These are phyloP conservation scores for Tephrocybe sp. DNA, from an alignment of 768 basidiomycete species.

Conservation along the genomic window DNA sequence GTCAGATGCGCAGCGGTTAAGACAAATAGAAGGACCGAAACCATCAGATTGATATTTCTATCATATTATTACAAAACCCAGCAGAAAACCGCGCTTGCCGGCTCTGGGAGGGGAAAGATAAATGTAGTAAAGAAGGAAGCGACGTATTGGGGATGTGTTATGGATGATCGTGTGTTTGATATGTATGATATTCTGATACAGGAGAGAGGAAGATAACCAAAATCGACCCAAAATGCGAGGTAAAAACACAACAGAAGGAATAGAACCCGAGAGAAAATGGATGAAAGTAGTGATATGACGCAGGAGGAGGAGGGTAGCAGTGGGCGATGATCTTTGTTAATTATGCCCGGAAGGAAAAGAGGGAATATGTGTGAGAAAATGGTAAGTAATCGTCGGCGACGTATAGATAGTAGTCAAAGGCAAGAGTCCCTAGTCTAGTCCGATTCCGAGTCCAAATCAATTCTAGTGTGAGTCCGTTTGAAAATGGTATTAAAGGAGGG, in stretches of 20 bases:
- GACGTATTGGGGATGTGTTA: no score
- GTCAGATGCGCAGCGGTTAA: no score
- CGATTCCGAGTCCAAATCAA: not conserved
- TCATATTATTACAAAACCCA: no score
- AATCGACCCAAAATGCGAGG: not conserved
- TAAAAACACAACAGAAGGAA: not conserved
- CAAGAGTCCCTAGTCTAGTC: not conserved
- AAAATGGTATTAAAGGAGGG: not conserved
- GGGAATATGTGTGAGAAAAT: no score
- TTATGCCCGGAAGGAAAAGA: not conserved
- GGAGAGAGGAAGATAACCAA: not conserved
- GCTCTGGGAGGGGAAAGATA: no score
- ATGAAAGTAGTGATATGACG: not conserved
- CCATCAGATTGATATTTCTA: no score
- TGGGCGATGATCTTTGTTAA: not conserved
- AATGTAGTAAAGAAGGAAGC: no score
- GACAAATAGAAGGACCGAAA: no score
- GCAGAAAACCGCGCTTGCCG: no score
- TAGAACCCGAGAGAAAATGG: not conserved
- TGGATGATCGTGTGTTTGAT: no score
- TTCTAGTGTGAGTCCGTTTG: conserved; percentile 3
- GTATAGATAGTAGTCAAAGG: not conserved
- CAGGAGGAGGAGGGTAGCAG: not conserved
- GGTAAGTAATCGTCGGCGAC: not conserved
- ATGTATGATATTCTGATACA: no score